Percentiles rank a stretch among this genome's conserved stretches.
phyloP scores from a whole-genome alignment of 768 basidiomycete species.

The Tricholoma furcatifolium region DNA sequence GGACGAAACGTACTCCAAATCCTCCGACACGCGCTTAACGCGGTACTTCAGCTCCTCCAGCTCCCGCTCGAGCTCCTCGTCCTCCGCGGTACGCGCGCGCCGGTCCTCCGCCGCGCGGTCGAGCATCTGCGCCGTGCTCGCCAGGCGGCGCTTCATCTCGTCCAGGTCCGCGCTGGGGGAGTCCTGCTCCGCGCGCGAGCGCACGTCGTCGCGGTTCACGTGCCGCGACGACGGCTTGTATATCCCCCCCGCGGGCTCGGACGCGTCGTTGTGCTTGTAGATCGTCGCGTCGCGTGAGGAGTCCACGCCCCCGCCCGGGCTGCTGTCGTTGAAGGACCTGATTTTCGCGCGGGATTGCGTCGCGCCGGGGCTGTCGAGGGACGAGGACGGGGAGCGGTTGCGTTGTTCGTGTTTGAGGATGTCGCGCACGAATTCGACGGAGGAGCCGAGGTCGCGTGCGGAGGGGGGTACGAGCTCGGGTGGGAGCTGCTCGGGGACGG shows the following conservation, averaged over 20 bases:
- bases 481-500: slow-evolving; percentile 84
- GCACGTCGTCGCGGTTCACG: slow-evolving; percentile 79
- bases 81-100: slow-evolving; percentile 65
- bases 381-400: slow-evolving; percentile 60
- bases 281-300: slow-evolving; percentile 83
- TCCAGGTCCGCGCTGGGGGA: slow-evolving; percentile 64
- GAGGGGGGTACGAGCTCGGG: slow-evolving; percentile 91
- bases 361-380: slow-evolving; percentile 36
- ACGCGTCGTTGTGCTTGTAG: slow-evolving; percentile 75
- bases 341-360: slow-evolving; percentile 60
- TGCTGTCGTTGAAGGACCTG: slow-evolving; percentile 65
- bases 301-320: slow-evolving; percentile 52
- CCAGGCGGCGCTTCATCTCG: slow-evolving; percentile 84
- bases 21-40: slow-evolving; percentile 85
- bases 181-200: slow-evolving; percentile 69
- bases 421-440: slow-evolving; percentile 86
- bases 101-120: slow-evolving; percentile 71
- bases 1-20: slow-evolving; percentile 82
- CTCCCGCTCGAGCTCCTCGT: slow-evolving; percentile 90
- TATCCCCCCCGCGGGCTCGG: slow-evolving; percentile 55
- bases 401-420: slow-evolving; percentile 87
- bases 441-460: slow-evolving; percentile 81
- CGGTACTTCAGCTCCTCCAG: slow-evolving; percentile 83
- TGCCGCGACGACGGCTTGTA: slow-evolving; percentile 85
- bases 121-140: slow-evolving; percentile 76